Evolutionary conservation across 768 basidiomycete genomes (phyloP), one percentile per base, ranked within the genome.

Genomic region (Mycena latifolia): DNA sequence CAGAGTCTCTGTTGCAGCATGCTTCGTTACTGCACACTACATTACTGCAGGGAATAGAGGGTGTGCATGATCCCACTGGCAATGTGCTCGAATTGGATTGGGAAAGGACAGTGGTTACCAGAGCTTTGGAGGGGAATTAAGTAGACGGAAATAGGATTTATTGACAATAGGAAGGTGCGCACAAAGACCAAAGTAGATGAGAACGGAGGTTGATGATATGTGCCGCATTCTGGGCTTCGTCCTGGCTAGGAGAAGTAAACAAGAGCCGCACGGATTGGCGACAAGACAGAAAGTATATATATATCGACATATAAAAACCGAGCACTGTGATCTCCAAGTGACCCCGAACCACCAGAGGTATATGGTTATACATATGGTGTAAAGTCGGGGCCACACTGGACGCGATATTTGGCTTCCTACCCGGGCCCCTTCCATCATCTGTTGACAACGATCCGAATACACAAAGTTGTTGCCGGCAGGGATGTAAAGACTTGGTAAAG

Each of bases 11-110:
- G 47, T 74, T 73, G 53, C 75, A 76, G 43, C 43, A 45, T n/a
- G 43, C 43, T 8, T n/a, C n/a, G n/a, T n/a, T n/a, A n/a, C n/a
- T n/a, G n/a, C n/a, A n/a, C n/a, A n/a, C n/a, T n/a, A n/a, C 43
- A 45, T 45, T 45, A 24, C 43, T 45, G 12, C 43, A 75, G 9
- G 73, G 74, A 62, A 75, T 73, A 39, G 50, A 58, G 3, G 72
- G 41, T 6, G 71, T 66, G 51, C 72, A 73, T 24, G 62, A 69
- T 31, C 74, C 74, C 25, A 75, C 39, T 10, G 74, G 74, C 28
- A 75, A 55, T 28, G 57, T 59, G 24, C 72, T 73, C 27, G 66
- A 55, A 53, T 73, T 75, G 14, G 62, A 56, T 63, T 69, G 73
- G 3, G 69, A 61, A 50, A 27, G 33, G n/a, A 62, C 62, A 57